Base-by-base conservation (phyloP, 2,329 filamentous ascomycete genomes). In the Colletotrichum falcatum region DNA sequence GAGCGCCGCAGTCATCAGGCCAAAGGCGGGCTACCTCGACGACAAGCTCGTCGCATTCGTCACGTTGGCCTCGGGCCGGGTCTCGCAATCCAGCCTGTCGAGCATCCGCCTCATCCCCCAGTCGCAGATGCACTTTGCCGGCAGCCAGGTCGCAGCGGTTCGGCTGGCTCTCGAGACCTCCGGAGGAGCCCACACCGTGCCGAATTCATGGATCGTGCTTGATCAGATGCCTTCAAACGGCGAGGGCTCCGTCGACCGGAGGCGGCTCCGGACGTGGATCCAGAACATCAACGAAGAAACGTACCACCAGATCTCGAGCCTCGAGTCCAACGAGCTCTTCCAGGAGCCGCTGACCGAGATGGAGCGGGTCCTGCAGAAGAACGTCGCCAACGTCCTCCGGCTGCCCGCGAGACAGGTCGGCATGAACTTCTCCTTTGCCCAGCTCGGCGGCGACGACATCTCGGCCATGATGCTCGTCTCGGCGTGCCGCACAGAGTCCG, bases 231-330 rank as follows among this genome's bases (percentile, higher is more conserved):
- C 85, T 8, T 62, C 82, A n/a, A 80, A 80, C 56, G 77, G 79
- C 0, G 73, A 77, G 16, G 83, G 82, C 18, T 77, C 80, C 26
- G 76, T 82, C 59, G 80, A 87, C 73, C 78, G 81, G 51, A 79
- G 85, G 39, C 81, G 79, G 66, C 73, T 88, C 53, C 85, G 86
- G 68, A 86, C 84, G 4, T 88, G 86, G 86, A 83, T 83, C 33
- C 85, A 88, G 76, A 87, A 88, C 72, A 82, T 85, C 56, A 84
- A 85, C 70, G 81, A 86, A 62, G 79, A 83, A 35, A 72, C 81
- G 30, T 83, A 86, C 73, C 79, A 81, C 51, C 83, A 83, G 58
- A 83, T 87, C 51, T 80, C 85, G 76, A 81, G 80, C 58, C 76
- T 86, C 26, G 80, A 83, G 30, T 78, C 78, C 11, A 78, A 82